Base-by-base conservation (phyloP, 2,329 filamentous ascomycete genomes). In the Drechmeria coniospora region DNA sequence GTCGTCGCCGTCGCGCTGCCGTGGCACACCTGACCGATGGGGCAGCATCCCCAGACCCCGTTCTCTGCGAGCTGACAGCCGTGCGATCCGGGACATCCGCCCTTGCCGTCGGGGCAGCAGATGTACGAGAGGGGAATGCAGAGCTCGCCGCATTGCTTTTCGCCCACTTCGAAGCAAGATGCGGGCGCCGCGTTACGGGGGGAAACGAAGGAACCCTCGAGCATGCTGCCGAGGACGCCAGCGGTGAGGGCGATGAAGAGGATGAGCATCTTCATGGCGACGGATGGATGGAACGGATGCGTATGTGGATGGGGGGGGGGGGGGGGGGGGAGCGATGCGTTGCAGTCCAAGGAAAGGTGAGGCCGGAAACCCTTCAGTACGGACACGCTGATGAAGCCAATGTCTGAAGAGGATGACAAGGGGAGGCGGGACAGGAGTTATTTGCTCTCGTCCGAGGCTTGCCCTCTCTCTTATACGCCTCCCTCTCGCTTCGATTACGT, bases 31-130 rank as follows among this genome's bases (percentile, higher is more conserved):
- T 35, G 29, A 1, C 48, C 49, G 5, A 36, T 30, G 9, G 40
- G 40, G 31, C 49, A 52, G 39, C 49, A 52, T 4, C 38, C 40
- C 22, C 44, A 49, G 25, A 41, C 17, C 21, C 34, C 30, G 24
- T 47, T 49, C 22, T 27, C 25, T 10, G 39, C 46, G 3, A 46
- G 33, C 31, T 36, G 28, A 32, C 48, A 51, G 21, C 30, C 37
- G 2, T 35, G 28, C 1, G 27, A 36, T 2, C 36, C 26, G 27
- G 43, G 39, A 15, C 48, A 51, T 1, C 47, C 48, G 7, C 47
- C 44, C 2, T 28, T 21, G 4, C 30, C 12, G 25, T 41, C 40
- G 7, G 48, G 47, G 17, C 48, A 51, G 38, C 48, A 51, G 5
- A 40, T 47, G 35, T 44, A 46, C 4, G 34, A 26, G 2, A 27